These are phyloP conservation scores for Brassica carinata DNA, from an alignment of 345 rosid species.

Conservation along the genomic window DNA sequence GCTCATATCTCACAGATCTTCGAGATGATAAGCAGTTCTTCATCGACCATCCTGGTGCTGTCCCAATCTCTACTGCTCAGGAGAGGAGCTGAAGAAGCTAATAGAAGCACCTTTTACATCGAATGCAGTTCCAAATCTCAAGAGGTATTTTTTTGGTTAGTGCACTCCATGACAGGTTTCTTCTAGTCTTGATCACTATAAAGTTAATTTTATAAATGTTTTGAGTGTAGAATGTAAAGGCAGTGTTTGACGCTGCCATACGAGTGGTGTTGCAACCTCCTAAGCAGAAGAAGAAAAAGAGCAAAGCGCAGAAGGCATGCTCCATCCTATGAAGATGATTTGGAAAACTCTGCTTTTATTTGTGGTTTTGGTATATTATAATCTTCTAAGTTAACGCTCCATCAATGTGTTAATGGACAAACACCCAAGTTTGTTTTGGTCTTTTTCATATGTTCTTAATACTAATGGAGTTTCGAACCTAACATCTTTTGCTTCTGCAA, in stretches of 20 bases:
- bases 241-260: conserved; percentile 90
- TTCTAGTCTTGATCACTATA: neutral
- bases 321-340: conserved; percentile 64
- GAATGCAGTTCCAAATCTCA: conserved; percentile 97
- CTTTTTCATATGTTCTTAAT: conserved; percentile 24
- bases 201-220: neutral
- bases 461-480: conserved; percentile 22
- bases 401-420: conserved; percentile 22
- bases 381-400: neutral
- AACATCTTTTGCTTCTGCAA: neutral
- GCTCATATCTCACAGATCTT: conserved; percentile 58
- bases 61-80: conserved; percentile 77
- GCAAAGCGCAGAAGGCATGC: conserved; percentile 83
- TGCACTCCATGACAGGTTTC: neutral
- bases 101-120: conserved; percentile 75
- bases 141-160: conserved; percentile 52
- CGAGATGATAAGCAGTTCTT: conserved; percentile 92
- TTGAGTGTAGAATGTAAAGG: conserved; percentile 77
- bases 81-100: conserved; percentile 88
- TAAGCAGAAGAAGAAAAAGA: conserved; percentile 86
- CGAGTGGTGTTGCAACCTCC: conserved; percentile 96
- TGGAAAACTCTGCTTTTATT: conserved; percentile 10
- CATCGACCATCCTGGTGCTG: conserved; percentile 90
- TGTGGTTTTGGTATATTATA: conserved; percentile 27
- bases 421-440: conserved; percentile 26